Base-by-base conservation (phyloP, 805 yeast species). In the Ogataea wickerhamii region DNA sequence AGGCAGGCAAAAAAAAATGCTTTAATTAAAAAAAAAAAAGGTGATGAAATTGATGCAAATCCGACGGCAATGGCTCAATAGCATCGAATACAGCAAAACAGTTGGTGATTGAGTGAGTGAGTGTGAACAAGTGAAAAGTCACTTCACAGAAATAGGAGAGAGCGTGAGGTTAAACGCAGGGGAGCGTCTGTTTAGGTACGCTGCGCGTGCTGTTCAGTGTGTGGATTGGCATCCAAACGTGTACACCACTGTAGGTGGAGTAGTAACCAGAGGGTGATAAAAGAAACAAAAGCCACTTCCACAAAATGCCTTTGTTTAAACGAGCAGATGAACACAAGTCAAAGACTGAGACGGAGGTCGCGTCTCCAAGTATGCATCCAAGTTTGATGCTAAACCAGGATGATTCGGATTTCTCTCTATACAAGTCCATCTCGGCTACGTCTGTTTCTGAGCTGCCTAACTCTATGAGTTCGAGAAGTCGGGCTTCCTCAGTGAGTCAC, bases 401-500 rank as follows among this genome's bases (percentile, higher is more conserved):
- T 21, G 61, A 54, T 27, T 50, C 58, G 3, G 60, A 55, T 34
- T 44, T 38, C 32, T 52, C 60, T 5, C 32, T 55, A 4, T 52
- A 51, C 29, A 47, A 48, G 12, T 32, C 56, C 4, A 28, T 50
- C 11, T 52, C 60, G 4, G 39, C 46, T 13, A 41, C 53, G 4
- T 46, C 60, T 1, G 39, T 40, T 18, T 28, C 48, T 1, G 59
- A 54, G 4, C 10, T 40, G 5, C 34, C 51, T 1, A 44, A 41
- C 16, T 29, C 42, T 12, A 10, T 45, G 7, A 34, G 36, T 7
- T 29, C 45, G n/a, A 40, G 65, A 28, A 42, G 52, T 17, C 49
- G 61, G 28, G 33, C 49, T 20, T 36, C 53, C 3, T 60, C 66
- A 4, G 49, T 61, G 39, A 49, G 63, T 10, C 56, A 53, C 25